Conservation (phyloP, 1,284 basidiomycete species). For the Trichosporon ovoides region DNA sequence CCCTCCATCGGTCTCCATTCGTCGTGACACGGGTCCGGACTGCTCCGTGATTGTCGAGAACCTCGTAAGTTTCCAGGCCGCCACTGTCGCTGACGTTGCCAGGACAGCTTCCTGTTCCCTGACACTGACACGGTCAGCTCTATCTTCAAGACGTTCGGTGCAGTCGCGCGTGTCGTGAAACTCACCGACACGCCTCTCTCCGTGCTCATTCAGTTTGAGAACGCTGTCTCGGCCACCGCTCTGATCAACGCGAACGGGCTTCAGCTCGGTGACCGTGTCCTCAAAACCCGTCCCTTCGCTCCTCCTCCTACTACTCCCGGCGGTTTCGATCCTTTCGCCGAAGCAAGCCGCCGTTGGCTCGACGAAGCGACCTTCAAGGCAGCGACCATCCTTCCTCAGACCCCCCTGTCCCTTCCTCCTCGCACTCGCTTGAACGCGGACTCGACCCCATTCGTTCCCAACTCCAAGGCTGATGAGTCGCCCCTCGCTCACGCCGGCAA, state of each 20-base stretch:
- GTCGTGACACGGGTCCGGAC: conserved; percentile 23
- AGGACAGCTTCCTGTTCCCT: conserved; percentile 37
- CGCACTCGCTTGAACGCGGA: conserved; percentile 22
- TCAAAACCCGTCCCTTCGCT: conserved; percentile 7
- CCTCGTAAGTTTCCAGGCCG: conserved; percentile 23
- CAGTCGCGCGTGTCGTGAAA: conserved; percentile 29
- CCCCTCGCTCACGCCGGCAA: background rate
- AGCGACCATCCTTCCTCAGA: background rate
- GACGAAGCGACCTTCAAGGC: background rate
- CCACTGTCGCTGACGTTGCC: conserved; percentile 10
- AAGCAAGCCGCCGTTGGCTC: background rate
- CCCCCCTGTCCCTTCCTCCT: background rate
- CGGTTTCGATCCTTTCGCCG: conserved; percentile 18
- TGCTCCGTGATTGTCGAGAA: conserved; percentile 39
- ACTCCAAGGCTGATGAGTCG: background rate
- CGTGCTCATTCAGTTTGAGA: conserved; percentile 37
- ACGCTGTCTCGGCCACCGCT: conserved; percentile 27
- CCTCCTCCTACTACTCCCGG: background rate
- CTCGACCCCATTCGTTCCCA: conserved; percentile 27
- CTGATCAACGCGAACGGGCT: conserved; percentile 33
- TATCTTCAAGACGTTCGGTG: conserved; percentile 37
- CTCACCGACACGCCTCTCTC: conserved; percentile 23
- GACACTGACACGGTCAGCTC: conserved; percentile 27
- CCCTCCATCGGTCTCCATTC: conserved; percentile 29
- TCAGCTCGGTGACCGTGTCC: conserved; percentile 25